These are phyloP conservation scores for Pulveroboletus ravenelii DNA, from an alignment of 768 basidiomycete genomes.

Conservation along the genomic window DNA sequence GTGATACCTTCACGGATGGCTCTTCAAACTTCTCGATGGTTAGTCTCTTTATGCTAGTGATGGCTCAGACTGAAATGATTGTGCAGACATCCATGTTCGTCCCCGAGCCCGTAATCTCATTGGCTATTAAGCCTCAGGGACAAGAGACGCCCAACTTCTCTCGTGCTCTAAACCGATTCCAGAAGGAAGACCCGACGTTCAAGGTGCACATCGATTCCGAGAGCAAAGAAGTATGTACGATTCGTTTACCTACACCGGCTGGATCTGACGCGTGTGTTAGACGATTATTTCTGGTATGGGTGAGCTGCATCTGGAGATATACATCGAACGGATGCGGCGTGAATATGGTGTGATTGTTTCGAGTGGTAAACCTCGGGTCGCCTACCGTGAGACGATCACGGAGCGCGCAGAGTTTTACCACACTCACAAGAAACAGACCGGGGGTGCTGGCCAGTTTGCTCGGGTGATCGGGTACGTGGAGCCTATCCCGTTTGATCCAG, in stretches of 20 bases:
- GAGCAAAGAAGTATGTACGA: conserved; percentile 73
- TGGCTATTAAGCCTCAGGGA: conserved; percentile 88
- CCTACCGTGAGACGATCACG: conserved; percentile 93
- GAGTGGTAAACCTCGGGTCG: conserved; percentile 94
- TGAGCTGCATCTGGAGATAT: conserved; percentile 96
- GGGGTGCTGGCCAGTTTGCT: conserved; percentile 95
- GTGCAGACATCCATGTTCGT: conserved; percentile 94
- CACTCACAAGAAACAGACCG: conserved; percentile 97
- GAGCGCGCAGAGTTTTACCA: conserved; percentile 78
- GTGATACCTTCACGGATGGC: conserved; percentile 97
- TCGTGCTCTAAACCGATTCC: conserved; percentile 93
- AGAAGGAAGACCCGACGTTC: conserved; percentile 99
- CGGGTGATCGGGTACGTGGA: conserved; percentile 89
- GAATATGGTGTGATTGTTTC: conserved; percentile 93
- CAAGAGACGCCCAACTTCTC: conserved; percentile 96
- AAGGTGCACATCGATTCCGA: conserved; percentile 92
- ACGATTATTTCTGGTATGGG: conserved; percentile 99
- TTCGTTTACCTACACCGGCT: not conserved
- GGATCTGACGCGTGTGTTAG: conserved; percentile 35
- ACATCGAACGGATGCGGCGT: conserved; percentile 97
- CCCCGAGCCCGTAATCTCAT: conserved; percentile 88
- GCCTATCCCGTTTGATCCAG: conserved; percentile 70
- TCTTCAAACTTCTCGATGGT: conserved; percentile 92
- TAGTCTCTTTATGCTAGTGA: conserved; percentile 15
- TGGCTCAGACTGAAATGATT: not conserved